Base-by-base conservation (phyloP, 257 asterid genomes). In the Solanum ossicruentum region DNA sequence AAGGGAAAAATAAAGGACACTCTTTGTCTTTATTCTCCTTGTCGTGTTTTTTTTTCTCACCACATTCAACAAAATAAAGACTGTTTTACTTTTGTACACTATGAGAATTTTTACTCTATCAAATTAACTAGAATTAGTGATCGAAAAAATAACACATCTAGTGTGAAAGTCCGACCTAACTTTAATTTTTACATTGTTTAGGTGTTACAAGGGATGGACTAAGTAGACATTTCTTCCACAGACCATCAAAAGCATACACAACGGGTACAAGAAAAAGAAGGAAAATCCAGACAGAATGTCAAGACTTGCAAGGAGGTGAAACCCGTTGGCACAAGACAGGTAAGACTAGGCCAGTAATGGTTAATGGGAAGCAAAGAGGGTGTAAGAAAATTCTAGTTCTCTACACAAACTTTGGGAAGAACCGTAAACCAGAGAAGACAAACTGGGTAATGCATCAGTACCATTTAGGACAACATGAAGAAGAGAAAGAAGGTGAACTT, bases 241-340 rank as follows among this genome's bases (percentile, higher is more conserved):
- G 99, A 87, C 99, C 99, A 3, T 97, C 99, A 1, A 97, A 97
- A 81, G 99, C 99, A 0, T 97, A 97, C 93, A 97, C 99, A 65
- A 97, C 99, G 8, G 99, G 99, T 0, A 97, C 99, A n/a, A 79
- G 99, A 61, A 97, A 97, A 86, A 54, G 99, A n/a, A 81, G 99
- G 47, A 97, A 97, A 84, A 97, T 97, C 58, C 99, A 95, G 83
- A 97, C 94, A 6, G 99, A 94, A 87, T 69, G 87, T 84, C 92
- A 95, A 65, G 99, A 97, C 84, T 71, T 93, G 36, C 97, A 90
- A 84, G 99, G 99, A 26, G 99, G 99, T 1, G 99, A 97, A 85
- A 97, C 99, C 7, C 91, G 99, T 88, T 97, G 99, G 99, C 99
- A 97, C 92, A 97, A 97, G 90, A 97, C 99, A 1, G 99, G 99